phyloP scores from a whole-genome alignment of 2,329 filamentous ascomycete genomes.

The Arthrobotrys conoides region DNA sequence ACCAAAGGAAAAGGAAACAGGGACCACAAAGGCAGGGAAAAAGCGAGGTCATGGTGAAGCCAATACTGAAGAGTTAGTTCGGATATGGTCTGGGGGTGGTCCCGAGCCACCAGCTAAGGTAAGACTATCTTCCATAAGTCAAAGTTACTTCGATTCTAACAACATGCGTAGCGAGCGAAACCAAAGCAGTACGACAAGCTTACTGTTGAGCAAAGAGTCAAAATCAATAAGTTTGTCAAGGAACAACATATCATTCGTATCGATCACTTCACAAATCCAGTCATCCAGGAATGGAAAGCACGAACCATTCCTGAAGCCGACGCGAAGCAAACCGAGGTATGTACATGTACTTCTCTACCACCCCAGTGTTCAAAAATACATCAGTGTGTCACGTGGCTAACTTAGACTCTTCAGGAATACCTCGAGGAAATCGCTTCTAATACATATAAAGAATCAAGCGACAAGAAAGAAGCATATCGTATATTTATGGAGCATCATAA shows the following conservation, averaged over 20 bases:
- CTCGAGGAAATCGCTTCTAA: constrained; percentile 47
- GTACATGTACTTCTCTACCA: constrained; percentile 10
- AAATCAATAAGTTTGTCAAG: constrained; percentile 40
- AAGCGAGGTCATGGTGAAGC: constrained; percentile 39
- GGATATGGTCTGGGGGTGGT: constrained; percentile 49
- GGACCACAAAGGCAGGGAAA: constrained; percentile 34
- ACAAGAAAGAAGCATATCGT: constrained; percentile 52
- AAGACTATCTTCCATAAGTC: not conserved
- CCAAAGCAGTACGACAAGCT: constrained; percentile 43
- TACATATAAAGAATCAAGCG: constrained; percentile 33
- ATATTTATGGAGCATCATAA: constrained; percentile 58
- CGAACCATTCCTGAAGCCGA: constrained; percentile 55
- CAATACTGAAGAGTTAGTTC: constrained; percentile 39
- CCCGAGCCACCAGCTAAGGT: constrained; percentile 46
- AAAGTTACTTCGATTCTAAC: constrained; percentile 5
- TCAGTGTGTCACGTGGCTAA: constrained; percentile 20
- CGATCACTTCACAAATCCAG: constrained; percentile 55
- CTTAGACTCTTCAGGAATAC: constrained; percentile 29
- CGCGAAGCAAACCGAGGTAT: constrained; percentile 57
- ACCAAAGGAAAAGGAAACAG: constrained; percentile 29
- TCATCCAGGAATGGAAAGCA: constrained; percentile 57
- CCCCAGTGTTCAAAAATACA: not conserved
- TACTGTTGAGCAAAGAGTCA: constrained; percentile 36
- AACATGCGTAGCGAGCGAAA: constrained; percentile 22
- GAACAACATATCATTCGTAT: constrained; percentile 59